Evolutionary conservation across 441 rosid species (phyloP).

Genomic region (Bocquillonia castaneifolia): DNA sequence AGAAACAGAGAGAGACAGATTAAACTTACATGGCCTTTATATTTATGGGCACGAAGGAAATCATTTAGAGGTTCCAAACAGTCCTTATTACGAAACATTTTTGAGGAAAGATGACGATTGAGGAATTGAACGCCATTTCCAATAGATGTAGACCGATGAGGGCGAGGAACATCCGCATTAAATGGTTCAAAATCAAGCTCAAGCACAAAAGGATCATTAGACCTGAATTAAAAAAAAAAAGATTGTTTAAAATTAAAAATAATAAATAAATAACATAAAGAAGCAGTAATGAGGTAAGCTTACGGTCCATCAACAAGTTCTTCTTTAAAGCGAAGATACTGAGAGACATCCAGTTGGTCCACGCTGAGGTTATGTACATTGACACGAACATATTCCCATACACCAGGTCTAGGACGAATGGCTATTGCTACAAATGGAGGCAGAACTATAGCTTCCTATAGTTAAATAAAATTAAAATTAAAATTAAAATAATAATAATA

Average conservation of each 20-base stretch:
- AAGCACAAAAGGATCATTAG: slow-evolving; percentile 44
- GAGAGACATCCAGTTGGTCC: slow-evolving; percentile 68
- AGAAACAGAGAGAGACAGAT: not conserved
- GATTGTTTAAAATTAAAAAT: not conserved
- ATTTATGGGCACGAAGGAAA: slow-evolving; percentile 75
- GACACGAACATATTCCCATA: slow-evolving; percentile 95
- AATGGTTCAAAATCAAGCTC: slow-evolving; percentile 98
- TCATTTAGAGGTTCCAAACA: slow-evolving; percentile 77
- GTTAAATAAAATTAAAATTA: slow-evolving; percentile 12
- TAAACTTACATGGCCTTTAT: slow-evolving; percentile 79
- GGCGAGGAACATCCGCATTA: slow-evolving; percentile 78
- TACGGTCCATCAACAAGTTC: slow-evolving; percentile 74
- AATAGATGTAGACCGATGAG: slow-evolving; percentile 81
- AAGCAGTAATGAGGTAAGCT: slow-evolving; percentile 19
- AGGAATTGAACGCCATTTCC: slow-evolving; percentile 98
- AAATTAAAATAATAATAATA: too few species aligned
- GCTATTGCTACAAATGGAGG: slow-evolving; percentile 92
- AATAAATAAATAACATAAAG: not conserved
- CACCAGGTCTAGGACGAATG: slow-evolving; percentile 90
- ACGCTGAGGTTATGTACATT: slow-evolving; percentile 75
- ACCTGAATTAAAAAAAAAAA: slow-evolving; percentile 26
- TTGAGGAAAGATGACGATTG: slow-evolving; percentile 91
- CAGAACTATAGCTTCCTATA: slow-evolving; percentile 80
- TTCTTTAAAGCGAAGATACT: slow-evolving; percentile 85
- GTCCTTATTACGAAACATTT: slow-evolving; percentile 85